Base-by-base conservation (phyloP, 2,329 filamentous ascomycete species). In the Phoma sp. region DNA sequence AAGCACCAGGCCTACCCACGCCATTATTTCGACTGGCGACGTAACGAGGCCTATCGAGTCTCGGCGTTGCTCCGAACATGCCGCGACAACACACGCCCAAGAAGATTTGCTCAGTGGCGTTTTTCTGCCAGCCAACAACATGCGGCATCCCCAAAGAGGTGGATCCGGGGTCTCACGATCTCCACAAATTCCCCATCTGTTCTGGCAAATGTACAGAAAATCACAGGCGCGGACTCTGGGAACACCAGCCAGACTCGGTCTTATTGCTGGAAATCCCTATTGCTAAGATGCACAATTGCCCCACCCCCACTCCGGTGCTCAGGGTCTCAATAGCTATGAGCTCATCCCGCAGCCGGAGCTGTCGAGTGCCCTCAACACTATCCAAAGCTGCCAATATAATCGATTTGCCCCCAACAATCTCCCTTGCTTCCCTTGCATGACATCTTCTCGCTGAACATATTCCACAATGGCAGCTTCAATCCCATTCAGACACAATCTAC, bases 321-420 rank as follows among this genome's bases (percentile, higher is more conserved):
- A 58, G 64, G 66, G 55, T 56, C 56, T 50, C 60, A 58, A 61
- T 55, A 68, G 65, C 64, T 67, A 73, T 73, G 72, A 72, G 68
- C 69, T 74, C 70, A 74, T 72, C 59, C 50, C 66, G 65, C 68
- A 67, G 57, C 55, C 29, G 53, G 55, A 67, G 63, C 62, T 68
- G 55, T 67, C 40, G 42, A 61, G 53, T 55, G 44, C 38, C 54
- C 69, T 72, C 70, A 73, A 73, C 70, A 71, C 53, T 63, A 57
- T 64, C 59, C 56, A 45, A 30, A 46, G 22, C 42, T 48, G 30
- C 44, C 47, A 55, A 9, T 40, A 25, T n/a, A 18, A 38, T 24
- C 35, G 35, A 44, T 32, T 18, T 24, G 33, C 23, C 51, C 49
- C 45, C 37, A 40, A 30, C 25, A 14, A 30, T 7, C 33, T 39